phyloP scores from a whole-genome alignment of 2,329 filamentous ascomycete species.

The Clonostachys chloroleuca region DNA sequence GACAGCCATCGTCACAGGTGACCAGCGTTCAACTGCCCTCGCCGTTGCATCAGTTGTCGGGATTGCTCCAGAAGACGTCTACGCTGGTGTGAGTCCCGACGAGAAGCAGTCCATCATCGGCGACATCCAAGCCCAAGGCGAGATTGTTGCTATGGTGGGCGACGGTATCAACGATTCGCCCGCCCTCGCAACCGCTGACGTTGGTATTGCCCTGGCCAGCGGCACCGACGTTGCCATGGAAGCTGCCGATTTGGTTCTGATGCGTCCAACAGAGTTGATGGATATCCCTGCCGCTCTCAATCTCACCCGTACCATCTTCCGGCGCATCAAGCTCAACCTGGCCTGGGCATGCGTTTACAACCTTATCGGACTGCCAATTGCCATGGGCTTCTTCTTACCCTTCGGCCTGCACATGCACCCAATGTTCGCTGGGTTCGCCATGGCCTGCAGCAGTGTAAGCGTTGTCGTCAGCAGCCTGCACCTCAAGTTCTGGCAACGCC shows the following conservation, averaged over 20 bases:
- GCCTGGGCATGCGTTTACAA: constrained; percentile 95
- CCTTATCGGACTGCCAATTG: constrained; percentile 83
- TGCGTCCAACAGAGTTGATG: constrained; percentile 87
- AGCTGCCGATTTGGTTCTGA: constrained; percentile 91
- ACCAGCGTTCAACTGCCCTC: constrained; percentile 78
- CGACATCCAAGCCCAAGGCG: constrained; percentile 67
- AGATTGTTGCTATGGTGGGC: constrained; percentile 91
- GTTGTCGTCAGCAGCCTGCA: constrained; percentile 82
- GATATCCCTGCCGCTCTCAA: constrained; percentile 85
- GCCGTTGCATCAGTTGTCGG: constrained; percentile 81
- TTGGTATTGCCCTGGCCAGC: constrained; percentile 88
- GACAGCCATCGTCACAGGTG: constrained; percentile 89
- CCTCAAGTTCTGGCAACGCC: constrained; percentile 81
- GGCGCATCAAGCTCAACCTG: constrained; percentile 89
- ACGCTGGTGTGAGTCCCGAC: constrained; percentile 82
- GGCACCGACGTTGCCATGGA: constrained; percentile 98
- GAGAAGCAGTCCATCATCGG: constrained; percentile 87
- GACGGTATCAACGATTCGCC: constrained; percentile 99
- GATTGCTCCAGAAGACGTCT: constrained; percentile 71
- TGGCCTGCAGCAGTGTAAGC: constrained; percentile 86
- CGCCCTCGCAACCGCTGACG: constrained; percentile 84
- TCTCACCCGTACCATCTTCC: constrained; percentile 81
- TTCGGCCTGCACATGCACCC: constrained; percentile 85
- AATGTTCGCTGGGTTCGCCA: constrained; percentile 90
- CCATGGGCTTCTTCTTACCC: constrained; percentile 93